Base-by-base conservation (phyloP, 2,329 filamentous ascomycete genomes). In the Arthrinium puccinioides region DNA sequence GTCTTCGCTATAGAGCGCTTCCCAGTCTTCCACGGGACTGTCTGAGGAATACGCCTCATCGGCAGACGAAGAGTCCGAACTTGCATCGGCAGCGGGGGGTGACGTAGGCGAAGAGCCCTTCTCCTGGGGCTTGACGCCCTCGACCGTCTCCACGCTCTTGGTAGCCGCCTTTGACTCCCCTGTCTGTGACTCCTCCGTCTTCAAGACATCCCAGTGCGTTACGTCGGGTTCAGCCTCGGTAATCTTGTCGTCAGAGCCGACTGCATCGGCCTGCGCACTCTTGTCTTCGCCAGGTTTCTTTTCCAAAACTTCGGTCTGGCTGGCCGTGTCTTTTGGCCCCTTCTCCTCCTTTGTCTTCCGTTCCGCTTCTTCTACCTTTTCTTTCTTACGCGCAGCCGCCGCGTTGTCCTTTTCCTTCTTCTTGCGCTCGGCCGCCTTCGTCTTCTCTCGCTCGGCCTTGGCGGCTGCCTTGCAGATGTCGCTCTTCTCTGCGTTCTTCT, bases 1-100 rank as follows among this genome's bases (percentile, higher is more conserved):
- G 44, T 79, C 75, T 35, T 66, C 69, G 41, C 69, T 74, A 53
- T 77, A 79, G 20, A 77, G 62, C 44, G 70, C 64, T 45, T 79
- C 74, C 64, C 69, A 79, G 42, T 79, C 75, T 24, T 70, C 66
- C 3, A 79, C 64, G 0, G 76, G 76, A 6, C 72, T 76, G 30
- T 78, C 76, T 0, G 74, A 79, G 0, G 74, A 76, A 40, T 65
- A 63, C 55, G 27, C 48, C 4, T 48, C 36, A 31, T 51, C 46
- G 29, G 47, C 51, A n/a, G n/a, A n/a, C n/a, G n/a, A n/a, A n/a
- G n/a, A n/a, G n/a, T n/a, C n/a, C n/a, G n/a, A n/a, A n/a, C n/a
- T n/a, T n/a, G n/a, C n/a, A n/a, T n/a, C n/a, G 11, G 42, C 35
- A 20, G 49, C 47, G 9, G 47, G 41, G 16, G 43, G 31, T n/a